Base-by-base conservation (phyloP, 179 eudicot genomes). In the Silene vulgaris region DNA sequence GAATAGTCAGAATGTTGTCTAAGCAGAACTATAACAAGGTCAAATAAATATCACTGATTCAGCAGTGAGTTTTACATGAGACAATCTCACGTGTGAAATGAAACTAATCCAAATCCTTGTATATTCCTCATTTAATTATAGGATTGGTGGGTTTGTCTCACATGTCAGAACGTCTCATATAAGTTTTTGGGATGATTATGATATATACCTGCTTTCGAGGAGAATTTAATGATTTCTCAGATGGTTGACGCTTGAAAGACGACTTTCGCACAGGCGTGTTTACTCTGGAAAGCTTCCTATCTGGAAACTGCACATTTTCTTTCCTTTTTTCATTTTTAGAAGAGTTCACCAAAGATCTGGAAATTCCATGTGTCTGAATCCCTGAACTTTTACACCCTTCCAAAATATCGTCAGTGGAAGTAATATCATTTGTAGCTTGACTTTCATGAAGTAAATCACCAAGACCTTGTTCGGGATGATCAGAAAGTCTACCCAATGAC, bases 131-230 rank as follows among this genome's bases (percentile, higher is more conserved):
- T 9, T 45, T 45, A 45, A 45, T 45, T 45, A 45, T 9, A 9
- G 52, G 14, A 45, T 45, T 45, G 14, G 11, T 45, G 52, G 13
- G 52, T 45, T 45, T 45, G 14, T 45, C 52, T 9, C 13, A 45
- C 52, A 45, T 45, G 11, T 45, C 11, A 45, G 52, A 45, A 45
- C 52, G 14, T 45, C 52, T 11, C 52, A 11, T 45, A 45, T 11
- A 45, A 45, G 52, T 45, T 45, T 45, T 45, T 11, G 14, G 52
- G 52, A 45, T 45, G 13, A 45, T 45, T 45, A 45, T 45, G 52
- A 11, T 45, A 45, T 45, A 84, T 45, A 84, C 95, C 92, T 87
- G 88, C 40, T 77, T 52, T 64, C 77, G 84, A 0, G 73, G 81
- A 32, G 85, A 78, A 78, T 82, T 78, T 5, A 67, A 40, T 26